Evolutionary conservation across 1,284 basidiomycete species (phyloP).

Genomic region (Ganoderma leucocontextum): DNA sequence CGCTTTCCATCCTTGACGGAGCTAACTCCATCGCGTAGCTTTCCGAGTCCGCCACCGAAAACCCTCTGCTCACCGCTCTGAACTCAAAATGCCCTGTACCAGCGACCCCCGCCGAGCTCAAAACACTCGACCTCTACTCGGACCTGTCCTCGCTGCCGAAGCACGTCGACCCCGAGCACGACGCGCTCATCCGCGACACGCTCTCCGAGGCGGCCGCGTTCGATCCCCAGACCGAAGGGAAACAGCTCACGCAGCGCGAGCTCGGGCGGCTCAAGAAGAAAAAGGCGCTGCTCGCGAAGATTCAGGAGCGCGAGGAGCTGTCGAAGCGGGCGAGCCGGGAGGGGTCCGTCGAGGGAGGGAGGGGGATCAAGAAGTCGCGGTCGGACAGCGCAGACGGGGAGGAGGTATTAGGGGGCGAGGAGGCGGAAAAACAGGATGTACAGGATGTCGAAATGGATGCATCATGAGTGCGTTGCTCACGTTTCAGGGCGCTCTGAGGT

Average conservation of each 20-base stretch:
- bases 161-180: slow-evolving; percentile 54
- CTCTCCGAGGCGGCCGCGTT: slow-evolving; percentile 33
- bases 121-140: slow-evolving; percentile 67
- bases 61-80: slow-evolving; percentile 45
- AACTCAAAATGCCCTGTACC: slow-evolving; percentile 48
- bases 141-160: slow-evolving; percentile 71
- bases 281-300: slow-evolving; percentile 41
- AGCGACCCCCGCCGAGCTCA: slow-evolving; percentile 60
- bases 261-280: slow-evolving; percentile 42
- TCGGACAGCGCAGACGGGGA: slow-evolving; percentile 20
- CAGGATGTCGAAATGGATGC: slow-evolving; percentile 2
- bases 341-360: slow-evolving; percentile 9
- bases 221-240: slow-evolving; percentile 24
- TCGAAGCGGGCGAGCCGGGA: slow-evolving; percentile 20
- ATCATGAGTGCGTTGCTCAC: not conserved
- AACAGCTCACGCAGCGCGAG: slow-evolving; percentile 41
- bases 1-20: not conserved
- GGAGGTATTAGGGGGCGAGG: not conserved
- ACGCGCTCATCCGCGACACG: slow-evolving; percentile 47
- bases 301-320: slow-evolving; percentile 33
- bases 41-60: slow-evolving; percentile 34
- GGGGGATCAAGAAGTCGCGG: slow-evolving; percentile 25
- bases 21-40: slow-evolving; percentile 23
- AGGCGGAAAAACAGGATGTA: not conserved
- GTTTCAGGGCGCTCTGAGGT: not conserved